Percentiles rank a stretch among this genome's conserved stretches.
Evolutionary conservation across 108 stramenopile species (phyloP).

Genomic region (Cyclotella choctawhatcheeana): DNA sequence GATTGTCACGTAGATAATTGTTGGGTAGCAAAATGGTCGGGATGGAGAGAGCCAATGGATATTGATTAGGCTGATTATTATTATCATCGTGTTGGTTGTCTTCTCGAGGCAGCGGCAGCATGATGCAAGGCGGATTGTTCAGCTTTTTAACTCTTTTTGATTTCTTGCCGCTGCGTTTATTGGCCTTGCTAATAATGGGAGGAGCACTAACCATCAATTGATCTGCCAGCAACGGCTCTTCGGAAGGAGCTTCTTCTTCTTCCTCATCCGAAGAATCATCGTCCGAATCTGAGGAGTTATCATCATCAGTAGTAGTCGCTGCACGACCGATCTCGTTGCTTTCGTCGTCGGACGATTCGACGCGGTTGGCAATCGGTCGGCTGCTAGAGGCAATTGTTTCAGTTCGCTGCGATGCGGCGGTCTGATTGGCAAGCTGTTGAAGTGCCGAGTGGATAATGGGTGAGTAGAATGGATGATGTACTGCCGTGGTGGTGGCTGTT

Average conservation of each 20-base stretch:
- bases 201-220: no score
- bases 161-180: conserved; percentile 4
- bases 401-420: background rate
- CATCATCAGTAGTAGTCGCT: no score
- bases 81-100: no score
- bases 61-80: background rate
- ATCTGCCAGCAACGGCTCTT: no score
- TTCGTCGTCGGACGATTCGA: no score
- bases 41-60: conserved; percentile 18
- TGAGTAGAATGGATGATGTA: conserved; percentile 4
- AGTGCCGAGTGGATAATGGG: background rate
- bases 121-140: conserved; percentile 33
- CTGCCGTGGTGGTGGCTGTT: no score
- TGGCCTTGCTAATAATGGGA: no score
- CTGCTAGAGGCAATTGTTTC: background rate
- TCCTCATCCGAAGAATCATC: no score
- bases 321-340: no score
- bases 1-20: conserved; percentile 36
- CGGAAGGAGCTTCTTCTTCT: no score
- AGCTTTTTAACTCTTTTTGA: conserved; percentile 17
- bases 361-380: background rate
- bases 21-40: conserved; percentile 33
- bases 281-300: no score
- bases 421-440: background rate
- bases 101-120: conserved; percentile 12